A percentile compares a stretch with the other conserved stretches of the same genome.
These are phyloP conservation scores for Cercospora sp. DNA, from an alignment of 2,329 filamentous ascomycete species.

Conservation along the genomic window DNA sequence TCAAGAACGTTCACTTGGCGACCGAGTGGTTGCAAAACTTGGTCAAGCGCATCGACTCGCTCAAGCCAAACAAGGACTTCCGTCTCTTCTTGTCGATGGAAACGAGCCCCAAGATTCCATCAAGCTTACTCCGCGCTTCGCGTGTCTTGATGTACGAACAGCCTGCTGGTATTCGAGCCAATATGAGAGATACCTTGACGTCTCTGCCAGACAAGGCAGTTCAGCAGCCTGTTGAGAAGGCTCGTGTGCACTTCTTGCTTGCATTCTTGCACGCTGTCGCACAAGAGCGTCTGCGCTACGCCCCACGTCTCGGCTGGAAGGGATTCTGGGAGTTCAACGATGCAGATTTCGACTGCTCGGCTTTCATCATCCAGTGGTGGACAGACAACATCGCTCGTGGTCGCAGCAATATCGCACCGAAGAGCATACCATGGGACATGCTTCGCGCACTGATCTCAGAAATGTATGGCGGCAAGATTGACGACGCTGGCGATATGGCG, in stretches of 20 bases:
- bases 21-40: constrained; percentile 95
- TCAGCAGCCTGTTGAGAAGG: constrained; percentile 86
- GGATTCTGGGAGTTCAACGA: constrained; percentile 99
- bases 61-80: constrained; percentile 92
- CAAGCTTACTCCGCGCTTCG: constrained; percentile 89
- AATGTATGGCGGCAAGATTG: constrained; percentile 97
- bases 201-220: constrained; percentile 60
- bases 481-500: constrained; percentile 80
- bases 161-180: constrained; percentile 90
- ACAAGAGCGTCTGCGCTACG: constrained; percentile 91
- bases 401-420: constrained; percentile 87
- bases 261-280: constrained; percentile 95
- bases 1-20: constrained; percentile 98
- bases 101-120: constrained; percentile 91
- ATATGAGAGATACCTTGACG: constrained; percentile 97
- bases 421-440: constrained; percentile 96
- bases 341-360: constrained; percentile 97
- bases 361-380: constrained; percentile 95
- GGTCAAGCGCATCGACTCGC: constrained; percentile 92
- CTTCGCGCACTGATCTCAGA: constrained; percentile 86
- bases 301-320: constrained; percentile 93
- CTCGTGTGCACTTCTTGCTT: constrained; percentile 83
- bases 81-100: constrained; percentile 98
- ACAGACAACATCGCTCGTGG: constrained; percentile 78
- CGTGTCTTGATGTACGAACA: constrained; percentile 97